Evolutionary conservation across 139 green algal genomes (phyloP).

Genomic region (Tetradesmus obliquus): DNA sequence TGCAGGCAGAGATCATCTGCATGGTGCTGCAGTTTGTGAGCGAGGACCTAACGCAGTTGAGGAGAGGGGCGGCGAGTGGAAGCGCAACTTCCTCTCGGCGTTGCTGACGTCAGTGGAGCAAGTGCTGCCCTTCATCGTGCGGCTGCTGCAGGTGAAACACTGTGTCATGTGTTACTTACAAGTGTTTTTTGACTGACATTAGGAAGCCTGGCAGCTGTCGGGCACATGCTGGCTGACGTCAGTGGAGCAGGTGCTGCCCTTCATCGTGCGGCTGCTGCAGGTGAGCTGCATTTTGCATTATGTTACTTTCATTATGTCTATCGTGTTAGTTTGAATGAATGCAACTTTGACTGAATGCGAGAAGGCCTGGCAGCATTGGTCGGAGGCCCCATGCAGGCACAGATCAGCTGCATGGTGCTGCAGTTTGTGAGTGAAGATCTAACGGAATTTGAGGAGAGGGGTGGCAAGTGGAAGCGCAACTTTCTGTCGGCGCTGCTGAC

Average conservation of each 20-base stretch:
- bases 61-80: slow-evolving; percentile 55
- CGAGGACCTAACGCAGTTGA: slow-evolving; percentile 83
- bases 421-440: slow-evolving; percentile 84
- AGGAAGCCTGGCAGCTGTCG: background rate
- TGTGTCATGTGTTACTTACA: too few relatives aligned
- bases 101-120: slow-evolving; percentile 62
- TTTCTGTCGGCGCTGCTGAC: slow-evolving; percentile 71
- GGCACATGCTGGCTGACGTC: slow-evolving; percentile 37
- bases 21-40: slow-evolving; percentile 81
- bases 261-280: slow-evolving; percentile 65
- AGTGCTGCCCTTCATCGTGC: slow-evolving; percentile 77
- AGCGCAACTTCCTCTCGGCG: slow-evolving; percentile 69
- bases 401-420: slow-evolving; percentile 77
- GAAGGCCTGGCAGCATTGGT: background rate
- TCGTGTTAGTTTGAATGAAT: background rate
- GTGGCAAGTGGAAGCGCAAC: slow-evolving; percentile 63
- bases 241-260: slow-evolving; percentile 68
- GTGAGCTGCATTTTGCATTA: background rate
- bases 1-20: slow-evolving; percentile 69
- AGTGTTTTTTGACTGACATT: background rate
- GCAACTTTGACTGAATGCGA: background rate
- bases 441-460: slow-evolving; percentile 69
- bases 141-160: slow-evolving; percentile 45
- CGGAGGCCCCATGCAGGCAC: slow-evolving; percentile 59
- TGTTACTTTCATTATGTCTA: too few relatives aligned